Evolutionary conservation across 2,329 filamentous ascomycete species (phyloP), one percentile per base, ranked within the genome.

Genomic region (Escovopsis weberi): DNA sequence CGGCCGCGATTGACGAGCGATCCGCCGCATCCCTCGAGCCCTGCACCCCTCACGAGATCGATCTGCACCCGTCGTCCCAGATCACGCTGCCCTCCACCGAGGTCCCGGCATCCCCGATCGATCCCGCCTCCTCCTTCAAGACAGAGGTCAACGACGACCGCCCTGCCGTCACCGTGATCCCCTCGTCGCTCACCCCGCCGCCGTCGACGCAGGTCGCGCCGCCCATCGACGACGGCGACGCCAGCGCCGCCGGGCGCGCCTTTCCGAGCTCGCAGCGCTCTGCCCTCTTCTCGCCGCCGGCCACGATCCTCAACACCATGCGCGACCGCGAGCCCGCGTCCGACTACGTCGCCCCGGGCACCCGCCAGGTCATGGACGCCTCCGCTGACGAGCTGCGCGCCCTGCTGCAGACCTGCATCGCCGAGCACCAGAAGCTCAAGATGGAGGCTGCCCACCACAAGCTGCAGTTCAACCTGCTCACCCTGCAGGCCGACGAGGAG

Each of bases 361-460:
- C 64, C 1, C 59, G 69, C 4, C 67, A 74, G 54, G 63, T 81
- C 19, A 59, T 66, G 23, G 66, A 70, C 38, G 74, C 73, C 0
- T 64, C 72, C 1, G 52, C 65, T 3, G 73, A 77, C 8, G 69
- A 78, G 51, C 66, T 81, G 30, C 69, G 72, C 12, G 60, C 59
- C 43, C 73, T 78, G 70, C 57, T 80, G 39, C 66, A 74, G 45
- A 60, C 61, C 3, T 69, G 67, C 48, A 60, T 79, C 36, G 67
- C 66, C 19, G 72, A 80, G 50, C 71, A 78, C 46, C 66, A 69
- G 38, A 71, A 68, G 51, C 62, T 80, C 39, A 85, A 91, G 55
- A 88, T 87, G 67, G 83, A 88, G 45, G 80, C 83, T 12, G 84
- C 88, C 30, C 88, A 95, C 59, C 82, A 91, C 65, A 93, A 91